phyloP scores from a whole-genome alignment of 768 basidiomycete species.

The Pleurotus cornucopiae region DNA sequence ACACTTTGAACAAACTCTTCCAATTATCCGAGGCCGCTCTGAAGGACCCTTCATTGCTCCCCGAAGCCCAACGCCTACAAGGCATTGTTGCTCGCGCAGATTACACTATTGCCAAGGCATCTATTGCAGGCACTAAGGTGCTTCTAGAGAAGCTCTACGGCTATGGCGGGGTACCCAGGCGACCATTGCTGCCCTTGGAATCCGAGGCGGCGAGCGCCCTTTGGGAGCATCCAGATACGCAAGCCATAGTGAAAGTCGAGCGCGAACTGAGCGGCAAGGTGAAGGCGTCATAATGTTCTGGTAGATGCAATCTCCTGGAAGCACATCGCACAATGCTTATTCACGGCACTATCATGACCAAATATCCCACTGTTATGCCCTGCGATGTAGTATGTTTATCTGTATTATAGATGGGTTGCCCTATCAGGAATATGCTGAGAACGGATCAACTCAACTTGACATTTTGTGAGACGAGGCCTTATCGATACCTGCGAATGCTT shows the following conservation, averaged over 20 bases:
- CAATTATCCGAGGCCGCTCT: slow-evolving; percentile 55
- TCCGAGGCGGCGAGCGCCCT: slow-evolving; percentile 53
- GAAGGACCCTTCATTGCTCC: slow-evolving; percentile 50
- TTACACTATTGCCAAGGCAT: slow-evolving; percentile 69
- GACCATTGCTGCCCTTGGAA: slow-evolving; percentile 67
- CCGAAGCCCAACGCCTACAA: slow-evolving; percentile 72
- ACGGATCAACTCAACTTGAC: too few species aligned
- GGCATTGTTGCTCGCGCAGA: slow-evolving; percentile 80
- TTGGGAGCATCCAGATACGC: slow-evolving; percentile 71
- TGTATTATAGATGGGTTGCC: too few species aligned
- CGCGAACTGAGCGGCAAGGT: slow-evolving; percentile 44
- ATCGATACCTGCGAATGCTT: too few species aligned
- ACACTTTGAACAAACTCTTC: slow-evolving; percentile 57
- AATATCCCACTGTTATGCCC: background rate
- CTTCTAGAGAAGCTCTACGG: slow-evolving; percentile 71
- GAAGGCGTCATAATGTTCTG: background rate
- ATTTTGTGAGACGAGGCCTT: too few species aligned
- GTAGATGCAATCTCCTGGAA: background rate
- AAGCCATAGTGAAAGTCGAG: slow-evolving; percentile 65
- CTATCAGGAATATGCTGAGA: too few species aligned
- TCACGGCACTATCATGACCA: background rate
- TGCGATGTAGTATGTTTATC: too few species aligned
- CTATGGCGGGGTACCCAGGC: slow-evolving; percentile 78
- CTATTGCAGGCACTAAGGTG: slow-evolving; percentile 82
- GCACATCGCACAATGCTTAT: background rate